These are phyloP conservation scores for Lentinula sp. DNA, from an alignment of 768 basidiomycete species.

Conservation along the genomic window DNA sequence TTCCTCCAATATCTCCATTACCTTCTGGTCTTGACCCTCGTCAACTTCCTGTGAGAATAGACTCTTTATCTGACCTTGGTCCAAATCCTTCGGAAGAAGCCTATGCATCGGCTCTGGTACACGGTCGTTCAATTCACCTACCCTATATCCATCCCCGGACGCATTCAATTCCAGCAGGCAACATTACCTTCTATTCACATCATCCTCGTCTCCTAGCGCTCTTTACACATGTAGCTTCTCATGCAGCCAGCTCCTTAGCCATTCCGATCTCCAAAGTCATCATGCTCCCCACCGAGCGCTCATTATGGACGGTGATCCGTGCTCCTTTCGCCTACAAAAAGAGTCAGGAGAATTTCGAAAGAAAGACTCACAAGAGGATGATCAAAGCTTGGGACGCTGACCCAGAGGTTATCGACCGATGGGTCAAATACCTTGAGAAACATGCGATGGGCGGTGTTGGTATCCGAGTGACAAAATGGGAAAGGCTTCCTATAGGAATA, in stretches of 20 bases:
- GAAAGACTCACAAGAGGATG: conserved; percentile 73
- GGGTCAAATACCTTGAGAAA: conserved; percentile 70
- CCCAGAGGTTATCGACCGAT: conserved; percentile 68
- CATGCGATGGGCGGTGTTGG: conserved; percentile 85
- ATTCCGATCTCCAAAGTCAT: conserved; percentile 68
- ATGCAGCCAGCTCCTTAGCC: conserved; percentile 79
- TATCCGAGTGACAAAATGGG: conserved; percentile 76
- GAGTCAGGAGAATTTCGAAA: conserved; percentile 91
- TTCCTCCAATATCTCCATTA: not conserved
- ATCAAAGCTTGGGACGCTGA: conserved; percentile 92
- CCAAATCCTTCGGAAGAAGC: conserved; percentile 31
- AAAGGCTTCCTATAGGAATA: conserved; percentile 50
- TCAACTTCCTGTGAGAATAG: conserved; percentile 11
- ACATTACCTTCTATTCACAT: conserved; percentile 80
- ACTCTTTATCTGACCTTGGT: conserved; percentile 11
- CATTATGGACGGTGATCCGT: conserved; percentile 80
- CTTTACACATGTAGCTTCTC: conserved; percentile 78
- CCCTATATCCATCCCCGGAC: conserved; percentile 55
- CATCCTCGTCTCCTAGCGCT: conserved; percentile 60
- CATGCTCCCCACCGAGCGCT: conserved; percentile 66
- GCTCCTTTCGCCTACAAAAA: conserved; percentile 93
- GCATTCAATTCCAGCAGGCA: conserved; percentile 72
- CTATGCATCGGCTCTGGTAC: conserved; percentile 53
- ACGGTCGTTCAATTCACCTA: conserved; percentile 52
- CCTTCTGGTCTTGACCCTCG: conserved; percentile 10